phyloP scores from a whole-genome alignment of 345 rosid genomes.

The Streptanthus diversifolius region DNA sequence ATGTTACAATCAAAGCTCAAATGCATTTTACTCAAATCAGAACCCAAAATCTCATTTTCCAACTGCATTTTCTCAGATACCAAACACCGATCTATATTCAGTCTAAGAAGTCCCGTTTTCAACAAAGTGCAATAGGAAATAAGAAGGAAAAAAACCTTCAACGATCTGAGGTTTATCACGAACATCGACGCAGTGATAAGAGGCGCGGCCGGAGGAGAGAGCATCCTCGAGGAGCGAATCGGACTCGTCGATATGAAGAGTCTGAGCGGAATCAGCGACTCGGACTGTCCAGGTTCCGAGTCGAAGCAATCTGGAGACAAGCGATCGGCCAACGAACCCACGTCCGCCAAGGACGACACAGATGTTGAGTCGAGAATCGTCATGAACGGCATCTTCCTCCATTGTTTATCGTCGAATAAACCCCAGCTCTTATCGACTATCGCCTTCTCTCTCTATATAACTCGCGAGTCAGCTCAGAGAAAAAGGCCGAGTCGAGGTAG shows the following conservation, averaged over 20 bases:
- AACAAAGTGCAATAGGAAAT: not conserved
- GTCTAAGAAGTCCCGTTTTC: not conserved
- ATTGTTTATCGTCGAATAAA: conserved; percentile 30
- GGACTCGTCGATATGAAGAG: conserved; percentile 43
- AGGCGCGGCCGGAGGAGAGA: conserved; percentile 63
- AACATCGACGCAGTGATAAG: conserved; percentile 63
- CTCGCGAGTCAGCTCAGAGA: conserved; percentile 29
- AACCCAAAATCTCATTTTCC: conserved; percentile 4
- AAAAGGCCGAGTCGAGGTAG: conserved; percentile 6
- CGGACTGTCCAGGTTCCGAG: conserved; percentile 77
- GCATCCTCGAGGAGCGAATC: conserved; percentile 60
- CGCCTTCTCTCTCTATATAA: not conserved
- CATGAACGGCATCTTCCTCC: conserved; percentile 36
- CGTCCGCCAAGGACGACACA: conserved; percentile 88
- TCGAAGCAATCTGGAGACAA: conserved; percentile 57
- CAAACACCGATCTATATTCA: not conserved
- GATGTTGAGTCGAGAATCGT: conserved; percentile 42
- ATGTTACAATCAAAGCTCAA: conserved; percentile 19
- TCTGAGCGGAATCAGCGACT: conserved; percentile 64
- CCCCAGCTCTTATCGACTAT: not conserved
- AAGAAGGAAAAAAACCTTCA: conserved; percentile 39
- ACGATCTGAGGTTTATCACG: conserved; percentile 54
- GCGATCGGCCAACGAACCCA: conserved; percentile 77
- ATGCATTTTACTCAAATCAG: not conserved
- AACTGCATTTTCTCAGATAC: conserved; percentile 3